Evolutionary conservation across 139 green algal species (phyloP).

Genomic region (Mychonastes homosphaera): DNA sequence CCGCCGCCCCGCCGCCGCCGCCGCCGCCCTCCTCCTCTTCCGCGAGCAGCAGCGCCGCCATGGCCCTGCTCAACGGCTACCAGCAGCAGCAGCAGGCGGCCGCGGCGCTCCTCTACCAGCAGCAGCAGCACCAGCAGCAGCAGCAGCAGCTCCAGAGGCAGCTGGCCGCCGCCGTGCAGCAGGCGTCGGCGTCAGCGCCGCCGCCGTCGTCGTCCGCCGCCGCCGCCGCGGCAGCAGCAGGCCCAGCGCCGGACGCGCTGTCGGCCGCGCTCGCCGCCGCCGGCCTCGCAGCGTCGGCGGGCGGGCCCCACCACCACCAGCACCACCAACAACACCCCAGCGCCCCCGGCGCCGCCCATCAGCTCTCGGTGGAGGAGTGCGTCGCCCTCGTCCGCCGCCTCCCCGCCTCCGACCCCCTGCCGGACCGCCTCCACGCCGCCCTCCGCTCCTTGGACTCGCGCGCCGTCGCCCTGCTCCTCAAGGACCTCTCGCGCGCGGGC

Average conservation of each 20-base stretch:
- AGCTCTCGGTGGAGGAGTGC: constrained; percentile 34
- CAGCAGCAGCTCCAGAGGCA: not conserved
- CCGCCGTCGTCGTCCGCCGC: not conserved
- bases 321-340: not conserved
- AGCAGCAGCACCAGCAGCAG: not conserved
- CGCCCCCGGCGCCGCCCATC: constrained; percentile 1
- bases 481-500: constrained; percentile 55
- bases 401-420: constrained; percentile 27
- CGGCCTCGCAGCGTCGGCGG: not conserved
- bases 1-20: not conserved
- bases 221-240: not conserved
- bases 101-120: no score
- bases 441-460: constrained; percentile 64
- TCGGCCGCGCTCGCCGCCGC: not conserved
- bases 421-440: constrained; percentile 41
- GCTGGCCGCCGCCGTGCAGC: not conserved
- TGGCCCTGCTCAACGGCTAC: constrained; percentile 1
- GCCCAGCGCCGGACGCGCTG: not conserved
- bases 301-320: not conserved
- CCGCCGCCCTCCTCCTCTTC: not conserved
- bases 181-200: no score
- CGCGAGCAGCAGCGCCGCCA: constrained; percentile 19
- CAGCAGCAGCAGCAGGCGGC: not conserved
- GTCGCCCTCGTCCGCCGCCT: constrained; percentile 27
- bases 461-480: constrained; percentile 55